Base-by-base conservation (phyloP, 2,329 filamentous ascomycete species). In the Amesomyces nigricolor region DNA sequence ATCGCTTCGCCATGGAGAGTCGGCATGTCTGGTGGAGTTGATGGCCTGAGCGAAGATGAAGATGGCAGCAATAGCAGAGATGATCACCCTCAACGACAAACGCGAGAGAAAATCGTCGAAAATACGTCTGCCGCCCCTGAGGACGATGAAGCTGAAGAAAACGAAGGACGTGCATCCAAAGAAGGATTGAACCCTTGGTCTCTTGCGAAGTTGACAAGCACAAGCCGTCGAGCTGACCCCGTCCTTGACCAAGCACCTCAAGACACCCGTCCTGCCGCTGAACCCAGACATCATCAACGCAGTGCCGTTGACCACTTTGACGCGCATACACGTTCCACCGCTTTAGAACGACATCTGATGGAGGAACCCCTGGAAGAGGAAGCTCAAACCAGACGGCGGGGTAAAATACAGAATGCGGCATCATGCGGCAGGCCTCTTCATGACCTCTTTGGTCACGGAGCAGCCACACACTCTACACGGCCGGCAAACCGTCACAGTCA, bases 161-260 rank as follows among this genome's bases (percentile, higher is more conserved):
- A 17, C 39, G 42, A 5, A 8, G 14, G 17, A 10, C 19, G 14
- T 4, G 3, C 13, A 16, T 53, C 54, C 7, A 57, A 51, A 11
- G 58, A 64, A 49, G 63, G 51, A 9, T 58, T 73, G 5, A 73
- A 74, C 53, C 72, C 72, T 19, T 75, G 71, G 71, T 57, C 67
- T 6, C 72, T 73, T 58, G 70, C 72, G 29, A 73, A 71, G 57
- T 65, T 71, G 9, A 38, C 45, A 13, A 26, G 49, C 16, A 43
- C 38, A 2, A 45, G 42, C 16, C 45, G 30, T 29, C 26, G 43
- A 3, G 13, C 0, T 17, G 42, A 63, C 69, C 62, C 35, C 60
- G 64, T n/a, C 59, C 64, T 30, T 32, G 37, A 39, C 40, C 17
- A 32, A 22, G 14, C 29, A 8, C 5, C 32, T 39, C 26, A 26